Evolutionary conservation across 768 basidiomycete species (phyloP), one percentile per base, ranked within the genome.

Genomic region (Rhodotorula babjevae): DNA sequence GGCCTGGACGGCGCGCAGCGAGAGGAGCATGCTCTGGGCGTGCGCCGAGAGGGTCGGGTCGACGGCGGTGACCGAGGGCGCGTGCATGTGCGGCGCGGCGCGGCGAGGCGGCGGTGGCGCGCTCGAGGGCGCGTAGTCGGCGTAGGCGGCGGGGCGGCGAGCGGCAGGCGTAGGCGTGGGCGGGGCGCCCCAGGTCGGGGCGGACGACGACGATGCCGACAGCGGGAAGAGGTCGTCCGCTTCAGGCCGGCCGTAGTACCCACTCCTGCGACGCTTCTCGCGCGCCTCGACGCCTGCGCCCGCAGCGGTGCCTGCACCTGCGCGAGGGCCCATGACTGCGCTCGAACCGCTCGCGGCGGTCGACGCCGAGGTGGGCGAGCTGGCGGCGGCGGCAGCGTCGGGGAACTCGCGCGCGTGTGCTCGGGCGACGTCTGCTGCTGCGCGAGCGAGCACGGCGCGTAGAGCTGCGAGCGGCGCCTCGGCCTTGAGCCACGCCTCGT

Each of bases 351-450:
- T 36, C 36, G 36, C 36, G 36, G 36, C 9, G 5, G 36, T 36
- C 36, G 36, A 36, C 36, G 50, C 27, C 11, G 23, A 4, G 50
- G 25, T 25, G 25, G 11, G 50, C 50, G 53, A 16, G 10, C 3
- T n/a, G 3, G 15, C 16, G 11, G n/a, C 53, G 10, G 53, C 27
- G 12, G 52, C 14, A 4, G 7, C 25, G 27, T 55, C 33, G 50
- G 3, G 50, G 44, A 70, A 70, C 29, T 70, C 69, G n/a, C 19
- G 21, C 63, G 53, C 50, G 31, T 53, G 40, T 4, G 63, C 69
- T 6, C 7, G 10, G 16, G 16, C 27, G 14, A 64, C 49, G 3
- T 15, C 29, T n/a, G 0, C 2, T 0, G 58, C 49, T 2, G 16
- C 49, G 8, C 23, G 21, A 12, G 27, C 27, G 16, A 70, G 40